These are phyloP conservation scores for Hypoxylon rubiginosum DNA, from an alignment of 2,329 filamentous ascomycete species.

Conservation along the genomic window DNA sequence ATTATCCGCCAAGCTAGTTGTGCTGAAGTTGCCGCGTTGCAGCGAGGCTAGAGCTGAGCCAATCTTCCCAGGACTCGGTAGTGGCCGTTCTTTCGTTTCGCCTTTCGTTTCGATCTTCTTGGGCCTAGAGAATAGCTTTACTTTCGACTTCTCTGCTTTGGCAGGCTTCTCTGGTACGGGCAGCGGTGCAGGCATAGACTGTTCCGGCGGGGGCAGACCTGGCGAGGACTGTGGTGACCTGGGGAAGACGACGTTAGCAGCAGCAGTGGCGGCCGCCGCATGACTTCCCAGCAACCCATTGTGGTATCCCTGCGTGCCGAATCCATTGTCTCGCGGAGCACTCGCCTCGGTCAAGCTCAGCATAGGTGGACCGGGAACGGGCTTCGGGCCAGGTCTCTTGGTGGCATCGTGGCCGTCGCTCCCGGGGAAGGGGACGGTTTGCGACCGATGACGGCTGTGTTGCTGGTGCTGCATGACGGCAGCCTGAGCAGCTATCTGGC, in stretches of 20 bases:
- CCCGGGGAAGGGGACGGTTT: constrained; percentile 75
- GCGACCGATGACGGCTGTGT: constrained; percentile 76
- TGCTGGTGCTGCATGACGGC: constrained; percentile 74
- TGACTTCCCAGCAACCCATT: constrained; percentile 73
- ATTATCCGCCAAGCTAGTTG: constrained; percentile 76
- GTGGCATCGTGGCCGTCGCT: constrained; percentile 58
- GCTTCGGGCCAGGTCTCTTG: constrained; percentile 55
- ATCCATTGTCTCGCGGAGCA: constrained; percentile 68
- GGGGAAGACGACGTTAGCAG: constrained; percentile 80
- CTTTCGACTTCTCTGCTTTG: constrained; percentile 79
- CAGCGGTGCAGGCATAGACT: constrained; percentile 53
- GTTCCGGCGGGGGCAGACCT: constrained; percentile 54
- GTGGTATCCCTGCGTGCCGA: constrained; percentile 67
- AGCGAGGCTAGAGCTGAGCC: constrained; percentile 75
- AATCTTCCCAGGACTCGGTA: constrained; percentile 81
- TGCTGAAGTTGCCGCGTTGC: constrained; percentile 77
- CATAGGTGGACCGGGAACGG: constrained; percentile 67
- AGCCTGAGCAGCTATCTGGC: constrained; percentile 84
- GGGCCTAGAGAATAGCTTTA: constrained; percentile 84
- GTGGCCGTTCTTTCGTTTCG: constrained; percentile 73
- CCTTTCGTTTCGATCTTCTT: constrained; percentile 81
- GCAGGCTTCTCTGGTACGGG: constrained; percentile 68
- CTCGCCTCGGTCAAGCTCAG: constrained; percentile 75
- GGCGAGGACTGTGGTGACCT: constrained; percentile 70
- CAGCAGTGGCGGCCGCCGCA: constrained; percentile 76